A percentile compares a stretch with the other conserved stretches of the same genome.
These are phyloP conservation scores for Candida tunisiensis DNA, from an alignment of 1,139 yeast genomes.

Conservation along the genomic window DNA sequence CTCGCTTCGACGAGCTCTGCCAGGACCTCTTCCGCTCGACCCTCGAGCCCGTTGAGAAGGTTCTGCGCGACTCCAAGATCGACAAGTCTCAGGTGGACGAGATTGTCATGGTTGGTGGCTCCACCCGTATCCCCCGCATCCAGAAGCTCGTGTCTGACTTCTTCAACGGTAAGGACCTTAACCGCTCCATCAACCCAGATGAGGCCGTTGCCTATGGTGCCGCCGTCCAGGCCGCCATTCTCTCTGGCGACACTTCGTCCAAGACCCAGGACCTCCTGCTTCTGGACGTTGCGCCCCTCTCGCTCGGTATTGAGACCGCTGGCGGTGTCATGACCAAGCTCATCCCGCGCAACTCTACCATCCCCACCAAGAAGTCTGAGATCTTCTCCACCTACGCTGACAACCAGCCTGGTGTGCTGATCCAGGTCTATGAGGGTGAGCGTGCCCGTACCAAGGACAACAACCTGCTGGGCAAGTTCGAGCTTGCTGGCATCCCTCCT, in stretches of 20 bases:
- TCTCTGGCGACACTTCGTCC: slow-evolving; percentile 83
- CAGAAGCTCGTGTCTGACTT: slow-evolving; percentile 74
- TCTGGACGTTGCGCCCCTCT: slow-evolving; percentile 79
- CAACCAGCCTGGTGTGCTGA: slow-evolving; percentile 88
- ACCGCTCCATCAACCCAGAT: slow-evolving; percentile 81
- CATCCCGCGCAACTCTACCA: slow-evolving; percentile 82
- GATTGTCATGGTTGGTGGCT: slow-evolving; percentile 83
- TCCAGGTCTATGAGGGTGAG: slow-evolving; percentile 90
- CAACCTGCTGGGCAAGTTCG: slow-evolving; percentile 88
- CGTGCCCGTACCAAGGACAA: slow-evolving; percentile 87
- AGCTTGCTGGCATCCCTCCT: slow-evolving; percentile 84
- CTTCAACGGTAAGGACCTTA: slow-evolving; percentile 84
- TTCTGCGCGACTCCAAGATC: slow-evolving; percentile 63
- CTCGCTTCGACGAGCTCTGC: slow-evolving; percentile 81
- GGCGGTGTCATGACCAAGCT: slow-evolving; percentile 92
- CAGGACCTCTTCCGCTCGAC: slow-evolving; percentile 75
- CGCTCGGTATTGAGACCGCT: slow-evolving; percentile 87
- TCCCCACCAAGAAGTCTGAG: slow-evolving; percentile 88
- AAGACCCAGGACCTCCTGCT: slow-evolving; percentile 72
- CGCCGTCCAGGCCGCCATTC: slow-evolving; percentile 98
- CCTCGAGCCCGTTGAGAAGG: slow-evolving; percentile 75
- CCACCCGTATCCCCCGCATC: slow-evolving; percentile 88
- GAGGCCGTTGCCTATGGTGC: slow-evolving; percentile 99
- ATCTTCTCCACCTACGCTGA: slow-evolving; percentile 84
- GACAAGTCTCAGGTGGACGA: slow-evolving; percentile 71